Conservation (phyloP, 352 stramenopile genomes). For the Phytophthora hybrid region DNA sequence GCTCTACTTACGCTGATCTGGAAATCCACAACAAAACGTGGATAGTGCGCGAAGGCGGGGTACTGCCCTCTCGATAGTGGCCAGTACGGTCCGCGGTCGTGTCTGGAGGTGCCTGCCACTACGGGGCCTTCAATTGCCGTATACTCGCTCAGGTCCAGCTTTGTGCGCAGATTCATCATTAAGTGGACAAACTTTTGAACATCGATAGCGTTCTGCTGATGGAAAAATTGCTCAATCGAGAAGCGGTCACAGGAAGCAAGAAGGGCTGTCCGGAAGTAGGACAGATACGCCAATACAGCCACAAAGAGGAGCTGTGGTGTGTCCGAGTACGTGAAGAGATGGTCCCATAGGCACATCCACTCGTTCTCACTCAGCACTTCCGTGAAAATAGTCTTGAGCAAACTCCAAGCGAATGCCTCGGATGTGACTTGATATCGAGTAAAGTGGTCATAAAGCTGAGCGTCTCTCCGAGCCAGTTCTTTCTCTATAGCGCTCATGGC, state of each 20-base stretch:
- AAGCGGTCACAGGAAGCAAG: conserved; percentile 59
- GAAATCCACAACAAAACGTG: conserved; percentile 84
- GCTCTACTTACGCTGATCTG: conserved; percentile 75
- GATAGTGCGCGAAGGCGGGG: conserved; percentile 81
- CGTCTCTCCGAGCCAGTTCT: conserved; percentile 74
- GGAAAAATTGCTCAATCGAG: conserved; percentile 88
- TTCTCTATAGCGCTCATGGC: conserved; percentile 75
- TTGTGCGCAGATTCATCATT: conserved; percentile 61
- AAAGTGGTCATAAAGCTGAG: conserved; percentile 84
- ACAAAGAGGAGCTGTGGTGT: conserved; percentile 70
- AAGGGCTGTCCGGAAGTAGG: conserved; percentile 73
- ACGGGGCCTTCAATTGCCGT: conserved; percentile 19
- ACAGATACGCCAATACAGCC: conserved; percentile 76
- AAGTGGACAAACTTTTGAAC: conserved; percentile 78
- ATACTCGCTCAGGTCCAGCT: conserved; percentile 49
- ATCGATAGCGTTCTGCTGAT: conserved; percentile 85
- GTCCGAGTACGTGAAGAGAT: conserved; percentile 81
- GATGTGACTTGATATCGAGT: conserved; percentile 63
- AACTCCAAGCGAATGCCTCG: conserved; percentile 84
- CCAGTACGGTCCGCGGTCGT: conserved; percentile 43
- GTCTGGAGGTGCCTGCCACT: conserved; percentile 1
- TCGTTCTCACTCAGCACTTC: conserved; percentile 90
- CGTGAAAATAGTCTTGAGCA: conserved; percentile 89
- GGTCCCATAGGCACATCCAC: conserved; percentile 91
- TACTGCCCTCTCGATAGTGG: conserved; percentile 79